A percentile compares a stretch with the other conserved stretches of the same genome.
Conservation (phyloP, 192 early-diverging fungal species). For the Backusella psychrophila region DNA sequence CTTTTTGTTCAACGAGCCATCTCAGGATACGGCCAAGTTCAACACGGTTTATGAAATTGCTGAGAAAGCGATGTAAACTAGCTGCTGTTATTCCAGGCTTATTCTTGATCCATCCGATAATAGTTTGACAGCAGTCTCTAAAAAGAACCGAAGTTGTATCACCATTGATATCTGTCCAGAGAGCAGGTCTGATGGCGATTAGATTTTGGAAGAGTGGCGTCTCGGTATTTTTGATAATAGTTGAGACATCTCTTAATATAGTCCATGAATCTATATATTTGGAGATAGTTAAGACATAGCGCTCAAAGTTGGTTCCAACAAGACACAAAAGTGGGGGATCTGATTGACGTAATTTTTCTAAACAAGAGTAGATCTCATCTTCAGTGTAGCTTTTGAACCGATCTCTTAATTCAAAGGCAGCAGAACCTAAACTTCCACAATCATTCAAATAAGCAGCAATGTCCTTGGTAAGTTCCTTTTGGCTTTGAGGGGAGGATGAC, state of each 20-base stretch:
- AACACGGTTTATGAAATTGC: background rate
- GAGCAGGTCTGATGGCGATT: background rate
- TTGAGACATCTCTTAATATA: background rate
- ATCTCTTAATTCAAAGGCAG: background rate
- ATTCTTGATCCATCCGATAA: background rate
- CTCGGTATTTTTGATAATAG: background rate
- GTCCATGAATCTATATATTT: background rate
- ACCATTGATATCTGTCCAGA: background rate
- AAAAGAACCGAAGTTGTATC: background rate
- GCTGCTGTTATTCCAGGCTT: background rate
- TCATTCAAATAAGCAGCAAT: background rate
- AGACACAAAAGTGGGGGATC: background rate
- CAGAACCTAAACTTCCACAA: background rate
- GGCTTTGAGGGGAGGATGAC: background rate
- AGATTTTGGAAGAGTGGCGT: background rate
- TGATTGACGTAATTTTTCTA: background rate
- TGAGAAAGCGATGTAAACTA: background rate
- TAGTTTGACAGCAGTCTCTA: background rate
- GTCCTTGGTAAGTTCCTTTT: background rate
- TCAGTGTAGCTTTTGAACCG: background rate
- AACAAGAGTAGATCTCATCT: background rate
- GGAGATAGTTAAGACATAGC: background rate
- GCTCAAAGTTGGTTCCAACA: background rate
- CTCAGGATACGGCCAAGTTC: background rate
- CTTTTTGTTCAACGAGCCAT: background rate